A percentile compares a stretch with the other conserved stretches of the same genome.
Evolutionary conservation across 176 grass and related monocot genomes (phyloP).

Genomic region (Otatea glauca): DNA sequence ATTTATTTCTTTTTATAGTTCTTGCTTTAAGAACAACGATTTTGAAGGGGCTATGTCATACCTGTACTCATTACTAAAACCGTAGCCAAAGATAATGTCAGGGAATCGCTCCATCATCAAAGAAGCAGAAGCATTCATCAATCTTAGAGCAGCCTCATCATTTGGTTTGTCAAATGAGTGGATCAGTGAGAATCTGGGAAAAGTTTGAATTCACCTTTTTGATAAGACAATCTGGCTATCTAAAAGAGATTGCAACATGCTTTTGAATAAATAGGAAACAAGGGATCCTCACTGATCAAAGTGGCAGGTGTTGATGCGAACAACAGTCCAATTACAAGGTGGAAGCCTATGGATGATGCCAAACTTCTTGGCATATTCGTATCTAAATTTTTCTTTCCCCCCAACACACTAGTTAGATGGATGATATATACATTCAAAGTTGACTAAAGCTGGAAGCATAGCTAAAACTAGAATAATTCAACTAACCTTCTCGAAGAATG

Average conservation of each 20-base stretch:
- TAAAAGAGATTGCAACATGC: not conserved
- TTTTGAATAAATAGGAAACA: conserved; percentile 28
- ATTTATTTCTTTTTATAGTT: conserved; percentile 13
- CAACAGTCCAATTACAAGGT: conserved; percentile 70
- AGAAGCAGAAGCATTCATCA: conserved; percentile 78
- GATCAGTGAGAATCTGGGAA: conserved; percentile 58
- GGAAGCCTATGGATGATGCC: conserved; percentile 55
- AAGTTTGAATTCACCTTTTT: conserved; percentile 5
- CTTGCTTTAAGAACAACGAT: not conserved
- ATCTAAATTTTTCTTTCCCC: conserved; percentile 51
- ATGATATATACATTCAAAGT: conserved; percentile 15
- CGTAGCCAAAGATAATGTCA: conserved; percentile 78
- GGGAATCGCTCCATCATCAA: conserved; percentile 73
- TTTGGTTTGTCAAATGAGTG: conserved; percentile 88
- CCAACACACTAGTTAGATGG: conserved; percentile 34
- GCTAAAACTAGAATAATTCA: conserved; percentile 30
- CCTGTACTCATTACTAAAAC: conserved; percentile 86
- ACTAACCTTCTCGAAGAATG: conserved; percentile 64
- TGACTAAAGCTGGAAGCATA: conserved; percentile 30
- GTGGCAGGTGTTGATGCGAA: conserved; percentile 66
- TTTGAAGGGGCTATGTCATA: conserved; percentile 24
- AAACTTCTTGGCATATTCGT: conserved; percentile 70
- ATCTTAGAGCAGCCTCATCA: conserved; percentile 61
- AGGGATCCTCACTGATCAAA: conserved; percentile 63
- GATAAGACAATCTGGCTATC: conserved; percentile 24